Conservation (phyloP, 495 filamentous ascomycete genomes). For the Penicillium macrosclerotiorum region DNA sequence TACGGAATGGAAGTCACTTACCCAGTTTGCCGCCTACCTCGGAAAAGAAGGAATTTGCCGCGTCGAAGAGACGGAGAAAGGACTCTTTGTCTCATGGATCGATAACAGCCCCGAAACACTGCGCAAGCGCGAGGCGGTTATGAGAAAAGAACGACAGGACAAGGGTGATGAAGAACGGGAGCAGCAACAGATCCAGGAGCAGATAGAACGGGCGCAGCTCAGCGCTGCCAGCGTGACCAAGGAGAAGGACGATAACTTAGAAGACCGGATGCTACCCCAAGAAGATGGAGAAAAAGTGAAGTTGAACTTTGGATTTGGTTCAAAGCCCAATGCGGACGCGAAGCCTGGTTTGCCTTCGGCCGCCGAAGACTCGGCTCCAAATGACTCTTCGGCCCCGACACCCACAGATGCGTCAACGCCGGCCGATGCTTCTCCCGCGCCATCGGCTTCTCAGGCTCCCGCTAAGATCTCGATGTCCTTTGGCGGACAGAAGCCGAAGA, state of each 20-base stretch:
- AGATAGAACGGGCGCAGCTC: conserved; percentile 70
- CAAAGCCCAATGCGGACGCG: conserved; percentile 29
- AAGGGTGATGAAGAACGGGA: conserved; percentile 89
- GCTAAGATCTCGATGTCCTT: conserved; percentile 60
- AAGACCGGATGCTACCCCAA: conserved; percentile 56
- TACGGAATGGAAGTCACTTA: conserved; percentile 79
- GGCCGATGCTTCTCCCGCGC: conserved; percentile 23
- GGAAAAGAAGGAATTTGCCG: conserved; percentile 80
- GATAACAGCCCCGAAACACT: conserved; percentile 86
- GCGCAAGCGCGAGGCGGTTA: conserved; percentile 70
- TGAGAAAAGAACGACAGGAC: conserved; percentile 80
- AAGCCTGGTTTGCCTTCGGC: conserved; percentile 28
- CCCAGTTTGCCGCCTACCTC: conserved; percentile 83
- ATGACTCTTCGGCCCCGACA: conserved; percentile 13
- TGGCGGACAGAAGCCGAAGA: conserved; percentile 64
- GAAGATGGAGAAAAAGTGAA: conserved; percentile 83
- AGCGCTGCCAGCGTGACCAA: conserved; percentile 21
- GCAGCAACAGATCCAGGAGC: conserved; percentile 71
- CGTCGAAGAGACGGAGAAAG: conserved; percentile 85
- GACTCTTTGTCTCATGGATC: conserved; percentile 83
- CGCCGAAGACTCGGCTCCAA: conserved; percentile 10
- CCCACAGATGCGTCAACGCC: conserved; percentile 20
- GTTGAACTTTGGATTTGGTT: conserved; percentile 61
- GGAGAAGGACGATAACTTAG: conserved; percentile 40
- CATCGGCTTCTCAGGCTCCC: conserved; percentile 11